A percentile compares a stretch with the other conserved stretches of the same genome.
Evolutionary conservation across 2,329 filamentous ascomycete species (phyloP).

Genomic region (Arthrobotrys conoides): DNA sequence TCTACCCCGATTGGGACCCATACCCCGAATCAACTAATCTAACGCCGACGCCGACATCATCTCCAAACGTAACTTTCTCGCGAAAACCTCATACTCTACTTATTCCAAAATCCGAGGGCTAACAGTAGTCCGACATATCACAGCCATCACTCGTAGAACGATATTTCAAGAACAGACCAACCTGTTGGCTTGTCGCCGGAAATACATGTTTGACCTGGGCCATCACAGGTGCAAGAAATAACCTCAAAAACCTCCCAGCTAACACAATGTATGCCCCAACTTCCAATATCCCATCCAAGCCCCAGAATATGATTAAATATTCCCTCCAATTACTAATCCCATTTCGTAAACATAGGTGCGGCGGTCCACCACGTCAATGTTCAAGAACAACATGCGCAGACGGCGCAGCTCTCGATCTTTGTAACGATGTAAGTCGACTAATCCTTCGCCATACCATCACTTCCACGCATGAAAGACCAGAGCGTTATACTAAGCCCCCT

Average conservation of each 20-base stretch:
- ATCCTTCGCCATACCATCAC: too few relatives aligned
- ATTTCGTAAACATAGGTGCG: not conserved
- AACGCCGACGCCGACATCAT: too few relatives aligned
- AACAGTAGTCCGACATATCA: too few relatives aligned
- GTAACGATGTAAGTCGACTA: slow-evolving; percentile 12
- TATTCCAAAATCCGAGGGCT: too few relatives aligned
- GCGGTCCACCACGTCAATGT: not conserved
- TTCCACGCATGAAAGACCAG: too few relatives aligned
- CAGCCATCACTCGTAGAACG: slow-evolving; percentile 19
- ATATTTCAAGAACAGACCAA: slow-evolving; percentile 17
- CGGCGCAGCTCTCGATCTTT: slow-evolving; percentile 2
- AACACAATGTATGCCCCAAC: too few relatives aligned
- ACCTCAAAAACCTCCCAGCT: too few relatives aligned
- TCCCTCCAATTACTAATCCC: not conserved
- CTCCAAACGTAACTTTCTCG: too few relatives aligned
- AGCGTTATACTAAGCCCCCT: not conserved
- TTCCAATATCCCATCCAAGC: too few relatives aligned
- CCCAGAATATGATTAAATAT: not conserved
- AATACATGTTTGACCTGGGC: not conserved
- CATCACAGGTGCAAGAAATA: too few relatives aligned
- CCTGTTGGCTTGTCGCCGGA: not conserved
- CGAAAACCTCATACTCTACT: too few relatives aligned
- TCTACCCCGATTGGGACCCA: not conserved
- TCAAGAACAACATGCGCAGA: not conserved
- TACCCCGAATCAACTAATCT: too few relatives aligned